Evolutionary conservation across 495 filamentous ascomycete genomes (phyloP).

Genomic region (Trichocladium antarcticum): DNA sequence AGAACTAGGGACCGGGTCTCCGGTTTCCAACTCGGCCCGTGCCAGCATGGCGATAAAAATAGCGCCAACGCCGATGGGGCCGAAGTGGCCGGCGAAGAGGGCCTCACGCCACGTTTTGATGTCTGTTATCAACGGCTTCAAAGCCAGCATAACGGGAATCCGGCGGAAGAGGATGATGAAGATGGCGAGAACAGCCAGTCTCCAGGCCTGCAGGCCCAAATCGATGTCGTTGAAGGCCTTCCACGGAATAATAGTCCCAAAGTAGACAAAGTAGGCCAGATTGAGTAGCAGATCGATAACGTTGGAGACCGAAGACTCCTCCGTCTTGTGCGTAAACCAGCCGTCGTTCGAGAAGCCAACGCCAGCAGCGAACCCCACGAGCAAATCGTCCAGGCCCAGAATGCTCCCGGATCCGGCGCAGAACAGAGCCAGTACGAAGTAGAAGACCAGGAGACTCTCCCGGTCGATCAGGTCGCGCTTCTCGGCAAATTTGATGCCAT

Average conservation of each 20-base stretch:
- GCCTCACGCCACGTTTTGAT: constrained; percentile 98
- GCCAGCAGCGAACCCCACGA: constrained; percentile 89
- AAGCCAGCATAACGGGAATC: constrained; percentile 84
- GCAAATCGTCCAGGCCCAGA: constrained; percentile 87
- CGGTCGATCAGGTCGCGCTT: constrained; percentile 78
- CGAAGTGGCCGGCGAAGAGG: constrained; percentile 95
- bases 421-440: constrained; percentile 93
- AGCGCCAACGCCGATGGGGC: constrained; percentile 93
- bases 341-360: constrained; percentile 98
- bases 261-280: constrained; percentile 94
- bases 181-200: constrained; percentile 76
- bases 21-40: constrained; percentile 71
- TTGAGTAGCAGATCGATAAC: constrained; percentile 97
- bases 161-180: constrained; percentile 93
- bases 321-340: constrained; percentile 97
- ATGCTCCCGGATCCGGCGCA: constrained; percentile 90
- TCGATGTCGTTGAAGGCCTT: constrained; percentile 61
- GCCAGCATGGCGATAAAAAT: constrained; percentile 92
- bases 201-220: constrained; percentile 72
- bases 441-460: constrained; percentile 97
- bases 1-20: constrained; percentile 56
- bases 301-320: constrained; percentile 97
- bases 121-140: constrained; percentile 92
- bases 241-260: constrained; percentile 97
- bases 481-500: constrained; percentile 84